phyloP scores from a whole-genome alignment of 352 stramenopile species.

The Phytophthora nicotianae region DNA sequence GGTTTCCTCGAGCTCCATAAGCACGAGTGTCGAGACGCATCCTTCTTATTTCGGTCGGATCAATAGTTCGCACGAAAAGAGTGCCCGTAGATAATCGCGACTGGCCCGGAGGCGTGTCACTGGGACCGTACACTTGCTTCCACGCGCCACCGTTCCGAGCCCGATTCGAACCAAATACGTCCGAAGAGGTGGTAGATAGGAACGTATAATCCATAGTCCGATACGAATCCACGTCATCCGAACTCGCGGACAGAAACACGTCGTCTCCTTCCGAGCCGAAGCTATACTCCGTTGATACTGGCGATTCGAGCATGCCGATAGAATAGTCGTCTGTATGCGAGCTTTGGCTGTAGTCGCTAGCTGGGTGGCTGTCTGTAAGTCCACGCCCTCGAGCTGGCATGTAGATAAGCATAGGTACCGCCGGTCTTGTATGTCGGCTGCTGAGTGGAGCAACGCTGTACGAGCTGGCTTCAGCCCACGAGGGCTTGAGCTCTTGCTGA shows the following conservation, averaged over 20 bases:
- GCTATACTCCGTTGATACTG: conserved; percentile 36
- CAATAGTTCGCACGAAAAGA: conserved; percentile 33
- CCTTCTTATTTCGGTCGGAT: conserved; percentile 16
- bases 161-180: conserved; percentile 36
- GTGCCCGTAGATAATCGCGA: conserved; percentile 19
- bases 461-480: conserved; percentile 25
- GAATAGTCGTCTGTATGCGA: conserved; percentile 40
- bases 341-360: conserved; percentile 31
- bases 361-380: conserved; percentile 13
- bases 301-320: conserved; percentile 39
- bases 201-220: conserved; percentile 30
- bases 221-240: conserved; percentile 40
- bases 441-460: conserved; percentile 33
- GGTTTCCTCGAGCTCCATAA: conserved; percentile 12
- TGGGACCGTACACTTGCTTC: conserved; percentile 33
- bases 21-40: conserved; percentile 30
- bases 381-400: conserved; percentile 14
- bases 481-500: conserved; percentile 22
- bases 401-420: conserved; percentile 28
- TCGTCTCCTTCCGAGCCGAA: conserved; percentile 34
- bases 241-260: conserved; percentile 19
- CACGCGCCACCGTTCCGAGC: conserved; percentile 15
- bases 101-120: conserved; percentile 9
- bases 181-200: conserved; percentile 33
- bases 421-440: conserved; percentile 27